A percentile compares a stretch with the other conserved stretches of the same genome.
phyloP scores from a whole-genome alignment of 2,329 filamentous ascomycete genomes.

The Phoma herbarum region DNA sequence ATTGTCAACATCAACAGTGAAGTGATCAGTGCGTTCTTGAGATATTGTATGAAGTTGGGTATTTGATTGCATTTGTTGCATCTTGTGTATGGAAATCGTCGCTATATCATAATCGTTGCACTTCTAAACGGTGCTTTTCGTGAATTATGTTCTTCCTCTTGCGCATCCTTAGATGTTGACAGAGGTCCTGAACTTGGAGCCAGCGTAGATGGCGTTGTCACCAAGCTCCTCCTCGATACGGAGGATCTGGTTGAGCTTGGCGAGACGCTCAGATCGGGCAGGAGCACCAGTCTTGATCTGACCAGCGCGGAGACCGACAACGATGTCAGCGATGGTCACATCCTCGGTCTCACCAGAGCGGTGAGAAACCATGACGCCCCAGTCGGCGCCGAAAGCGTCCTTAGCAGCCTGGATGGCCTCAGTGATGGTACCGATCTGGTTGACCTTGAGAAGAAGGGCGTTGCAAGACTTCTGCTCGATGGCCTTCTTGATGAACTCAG shows the following conservation, averaged over 20 bases:
- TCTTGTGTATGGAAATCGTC: conserved; percentile 25
- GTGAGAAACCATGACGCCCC: conserved; percentile 99
- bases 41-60: conserved; percentile 14
- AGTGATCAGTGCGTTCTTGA: neutral
- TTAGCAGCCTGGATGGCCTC: conserved; percentile 99
- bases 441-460: conserved; percentile 97
- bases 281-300: conserved; percentile 77
- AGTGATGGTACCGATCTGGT: conserved; percentile 99
- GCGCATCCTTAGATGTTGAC: conserved; percentile 69
- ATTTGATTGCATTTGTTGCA: conserved; percentile 24
- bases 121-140: conserved; percentile 20
- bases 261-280: conserved; percentile 94
- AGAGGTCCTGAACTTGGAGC: conserved; percentile 87
- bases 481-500: conserved; percentile 98
- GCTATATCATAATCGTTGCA: conserved; percentile 25
- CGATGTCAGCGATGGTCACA: conserved; percentile 98
- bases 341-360: conserved; percentile 99
- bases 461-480: conserved; percentile 99
- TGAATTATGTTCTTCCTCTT: conserved; percentile 3
- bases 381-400: conserved; percentile 91
- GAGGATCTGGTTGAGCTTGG: conserved; percentile 99
- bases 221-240: conserved; percentile 97
- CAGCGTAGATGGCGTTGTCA: conserved; percentile 88
- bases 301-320: conserved; percentile 92
- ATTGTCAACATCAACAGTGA: neutral